Evolutionary conservation across 352 stramenopile genomes (phyloP).

Genomic region (Pythium coloratum): DNA sequence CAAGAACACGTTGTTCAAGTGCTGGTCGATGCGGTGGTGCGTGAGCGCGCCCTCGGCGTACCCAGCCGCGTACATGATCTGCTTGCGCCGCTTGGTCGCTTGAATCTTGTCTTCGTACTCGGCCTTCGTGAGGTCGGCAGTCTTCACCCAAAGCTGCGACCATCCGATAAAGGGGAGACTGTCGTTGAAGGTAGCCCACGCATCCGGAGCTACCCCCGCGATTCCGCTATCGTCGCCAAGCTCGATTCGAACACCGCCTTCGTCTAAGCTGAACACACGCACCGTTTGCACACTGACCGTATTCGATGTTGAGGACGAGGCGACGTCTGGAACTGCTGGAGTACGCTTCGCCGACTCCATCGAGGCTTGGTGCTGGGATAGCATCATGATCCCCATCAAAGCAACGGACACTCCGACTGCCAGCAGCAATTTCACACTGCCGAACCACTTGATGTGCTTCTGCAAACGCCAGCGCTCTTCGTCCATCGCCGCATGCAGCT

Average conservation of each 20-base stretch:
- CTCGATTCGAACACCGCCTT: constrained; percentile 8
- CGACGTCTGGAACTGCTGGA: not conserved
- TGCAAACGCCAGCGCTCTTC: constrained; percentile 26
- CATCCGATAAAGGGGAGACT: constrained; percentile 45
- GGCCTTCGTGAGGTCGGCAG: constrained; percentile 22
- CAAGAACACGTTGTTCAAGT: constrained; percentile 54
- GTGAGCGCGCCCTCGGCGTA: constrained; percentile 62
- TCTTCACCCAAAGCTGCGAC: constrained; percentile 61
- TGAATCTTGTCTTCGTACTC: constrained; percentile 24
- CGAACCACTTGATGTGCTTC: constrained; percentile 20
- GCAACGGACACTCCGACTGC: constrained; percentile 4
- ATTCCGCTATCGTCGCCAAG: not conserved
- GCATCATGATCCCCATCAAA: constrained; percentile 10
- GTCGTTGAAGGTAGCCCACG: constrained; percentile 56
- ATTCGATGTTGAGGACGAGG: constrained; percentile 1
- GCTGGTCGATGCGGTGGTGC: constrained; percentile 63
- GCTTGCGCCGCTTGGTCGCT: constrained; percentile 20
- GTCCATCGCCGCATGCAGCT: constrained; percentile 18
- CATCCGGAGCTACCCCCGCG: constrained; percentile 17
- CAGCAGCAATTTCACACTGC: constrained; percentile 11
- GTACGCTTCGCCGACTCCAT: not conserved
- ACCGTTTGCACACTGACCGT: constrained; percentile 12
- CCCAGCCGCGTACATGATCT: constrained; percentile 55
- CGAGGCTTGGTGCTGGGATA: constrained; percentile 4
- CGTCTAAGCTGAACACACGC: constrained; percentile 4